A percentile compares a stretch with the other conserved stretches of the same genome.
These are phyloP conservation scores for Spinacia oleracea DNA, from an alignment of 179 eudicot genomes.

Conservation along the genomic window DNA sequence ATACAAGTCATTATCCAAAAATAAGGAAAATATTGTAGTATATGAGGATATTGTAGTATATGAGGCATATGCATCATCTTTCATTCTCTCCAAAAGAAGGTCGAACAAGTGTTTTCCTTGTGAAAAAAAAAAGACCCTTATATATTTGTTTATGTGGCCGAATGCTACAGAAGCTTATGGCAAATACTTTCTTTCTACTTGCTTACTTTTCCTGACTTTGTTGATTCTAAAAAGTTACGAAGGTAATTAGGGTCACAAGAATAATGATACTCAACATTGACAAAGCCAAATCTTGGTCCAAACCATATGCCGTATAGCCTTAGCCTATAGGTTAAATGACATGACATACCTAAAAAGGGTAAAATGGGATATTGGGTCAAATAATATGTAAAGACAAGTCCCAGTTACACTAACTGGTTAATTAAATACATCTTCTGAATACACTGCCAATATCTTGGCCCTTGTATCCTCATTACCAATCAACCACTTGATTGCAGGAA, in stretches of 20 bases:
- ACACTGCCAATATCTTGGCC: not conserved
- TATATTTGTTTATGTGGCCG: not conserved
- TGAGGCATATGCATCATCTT: not conserved
- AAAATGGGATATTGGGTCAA: not conserved
- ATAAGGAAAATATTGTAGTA: not conserved
- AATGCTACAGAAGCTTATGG: not conserved
- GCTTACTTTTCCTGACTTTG: not conserved
- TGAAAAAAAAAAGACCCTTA: not conserved
- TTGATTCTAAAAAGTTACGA: not conserved
- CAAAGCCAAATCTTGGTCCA: not conserved
- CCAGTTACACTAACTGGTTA: not conserved
- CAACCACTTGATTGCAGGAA: not conserved
- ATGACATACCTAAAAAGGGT: not conserved
- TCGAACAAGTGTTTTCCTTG: not conserved
- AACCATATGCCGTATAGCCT: not conserved
- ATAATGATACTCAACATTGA: not conserved
- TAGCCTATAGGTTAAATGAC: not conserved
- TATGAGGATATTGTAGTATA: not conserved
- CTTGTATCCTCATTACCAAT: not conserved
- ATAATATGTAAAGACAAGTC: not conserved
- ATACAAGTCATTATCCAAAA: not conserved
- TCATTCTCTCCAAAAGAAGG: not conserved
- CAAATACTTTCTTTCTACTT: not conserved
- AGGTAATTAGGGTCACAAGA: not conserved
- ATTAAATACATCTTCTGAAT: not conserved